A percentile compares a stretch with the other conserved stretches of the same genome.
Conservation (phyloP, 305 asterid genomes). For the Withania somnifera region DNA sequence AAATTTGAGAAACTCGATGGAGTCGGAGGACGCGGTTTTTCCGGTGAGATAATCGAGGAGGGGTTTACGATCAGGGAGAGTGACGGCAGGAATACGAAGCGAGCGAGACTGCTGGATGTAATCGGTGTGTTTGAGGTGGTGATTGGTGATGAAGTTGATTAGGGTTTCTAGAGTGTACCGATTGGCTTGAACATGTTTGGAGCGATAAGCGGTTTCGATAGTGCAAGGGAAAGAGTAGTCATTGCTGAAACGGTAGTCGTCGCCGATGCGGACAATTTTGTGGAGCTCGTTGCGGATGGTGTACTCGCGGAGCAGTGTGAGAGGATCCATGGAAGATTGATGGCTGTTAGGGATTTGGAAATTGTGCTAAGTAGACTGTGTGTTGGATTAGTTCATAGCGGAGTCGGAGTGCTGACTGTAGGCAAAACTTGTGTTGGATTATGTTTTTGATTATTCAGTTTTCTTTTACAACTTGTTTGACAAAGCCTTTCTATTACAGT, state of each 20-base stretch:
- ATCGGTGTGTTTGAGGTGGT: constrained; percentile 71
- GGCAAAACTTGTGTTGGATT: no score
- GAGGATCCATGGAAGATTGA: constrained; percentile 49
- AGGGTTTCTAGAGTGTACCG: constrained; percentile 95
- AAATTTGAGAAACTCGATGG: constrained; percentile 48
- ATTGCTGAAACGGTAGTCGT: constrained; percentile 67
- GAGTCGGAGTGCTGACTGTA: no score
- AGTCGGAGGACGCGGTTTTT: constrained; percentile 51
- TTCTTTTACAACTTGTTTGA: no score
- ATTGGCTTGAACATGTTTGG: constrained; percentile 59
- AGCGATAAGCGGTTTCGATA: constrained; percentile 71
- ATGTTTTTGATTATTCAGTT: no score
- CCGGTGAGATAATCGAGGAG: constrained; percentile 92
- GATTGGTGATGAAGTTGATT: constrained; percentile 71
- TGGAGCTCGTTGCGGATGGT: constrained; percentile 61
- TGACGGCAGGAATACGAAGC: constrained; percentile 59
- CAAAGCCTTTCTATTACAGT: no score
- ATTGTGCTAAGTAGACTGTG: no score
- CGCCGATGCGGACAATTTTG: constrained; percentile 47
- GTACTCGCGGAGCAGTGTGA: constrained; percentile 82
- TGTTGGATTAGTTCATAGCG: no score
- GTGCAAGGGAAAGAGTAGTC: constrained; percentile 80
- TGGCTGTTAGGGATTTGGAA: not conserved
- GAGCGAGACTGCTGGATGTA: constrained; percentile 73
- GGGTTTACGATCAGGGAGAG: constrained; percentile 78